Evolutionary conservation across 2,329 filamentous ascomycete species (phyloP).

Genomic region (Stachybotrys chartarum): DNA sequence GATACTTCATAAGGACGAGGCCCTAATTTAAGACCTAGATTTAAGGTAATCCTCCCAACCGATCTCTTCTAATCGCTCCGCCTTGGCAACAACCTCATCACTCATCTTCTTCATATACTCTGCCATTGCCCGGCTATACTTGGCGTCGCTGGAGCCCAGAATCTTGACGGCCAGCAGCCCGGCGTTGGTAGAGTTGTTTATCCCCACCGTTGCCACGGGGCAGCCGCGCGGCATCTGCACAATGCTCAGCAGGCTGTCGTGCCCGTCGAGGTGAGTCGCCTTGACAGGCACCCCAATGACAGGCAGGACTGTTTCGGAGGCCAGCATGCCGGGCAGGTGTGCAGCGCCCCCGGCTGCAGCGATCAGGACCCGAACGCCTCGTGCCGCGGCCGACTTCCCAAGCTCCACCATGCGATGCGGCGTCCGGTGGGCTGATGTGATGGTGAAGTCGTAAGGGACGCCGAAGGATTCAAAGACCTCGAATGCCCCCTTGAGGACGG

Average conservation of each 20-base stretch:
- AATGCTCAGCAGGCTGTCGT: slow-evolving; percentile 65
- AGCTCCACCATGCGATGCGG: slow-evolving; percentile 63
- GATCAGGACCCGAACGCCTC: slow-evolving; percentile 67
- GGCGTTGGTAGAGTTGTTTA: slow-evolving; percentile 75
- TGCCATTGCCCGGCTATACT: slow-evolving; percentile 50
- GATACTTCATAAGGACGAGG: too few relatives aligned
- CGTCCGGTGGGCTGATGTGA: slow-evolving; percentile 75
- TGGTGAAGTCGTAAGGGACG: slow-evolving; percentile 66
- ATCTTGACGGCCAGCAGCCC: slow-evolving; percentile 65
- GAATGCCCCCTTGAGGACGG: slow-evolving; percentile 57
- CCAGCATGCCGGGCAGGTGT: slow-evolving; percentile 68
- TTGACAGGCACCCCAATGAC: slow-evolving; percentile 75
- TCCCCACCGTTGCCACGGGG: slow-evolving; percentile 69
- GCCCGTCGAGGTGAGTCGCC: slow-evolving; percentile 63
- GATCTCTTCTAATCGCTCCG: slow-evolving; percentile 44
- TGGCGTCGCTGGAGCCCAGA: slow-evolving; percentile 49
- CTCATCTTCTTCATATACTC: slow-evolving; percentile 57
- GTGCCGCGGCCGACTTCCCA: slow-evolving; percentile 53
- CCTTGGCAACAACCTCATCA: slow-evolving; percentile 58
- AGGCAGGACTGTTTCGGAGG: slow-evolving; percentile 62
- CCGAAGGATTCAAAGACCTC: slow-evolving; percentile 60
- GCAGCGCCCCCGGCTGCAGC: slow-evolving; percentile 71
- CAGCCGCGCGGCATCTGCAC: slow-evolving; percentile 72
- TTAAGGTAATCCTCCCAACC: slow-evolving; percentile 50
- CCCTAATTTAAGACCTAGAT: too few relatives aligned